Evolutionary conservation across 768 basidiomycete genomes (phyloP).

Genomic region (Kwoniella sp.): DNA sequence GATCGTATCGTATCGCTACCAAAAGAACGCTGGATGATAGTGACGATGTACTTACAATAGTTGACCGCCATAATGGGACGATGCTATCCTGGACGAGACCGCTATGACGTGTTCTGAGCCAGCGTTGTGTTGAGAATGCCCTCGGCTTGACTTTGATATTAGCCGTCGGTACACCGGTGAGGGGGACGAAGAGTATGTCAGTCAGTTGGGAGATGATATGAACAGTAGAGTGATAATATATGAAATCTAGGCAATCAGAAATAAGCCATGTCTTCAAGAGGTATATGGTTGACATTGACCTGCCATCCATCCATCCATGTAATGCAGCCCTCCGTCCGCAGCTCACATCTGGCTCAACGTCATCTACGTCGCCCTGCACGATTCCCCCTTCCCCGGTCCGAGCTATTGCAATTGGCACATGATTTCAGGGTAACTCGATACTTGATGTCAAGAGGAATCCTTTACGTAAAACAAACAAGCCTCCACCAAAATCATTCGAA

Average conservation of each 20-base stretch:
- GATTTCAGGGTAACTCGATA: background rate
- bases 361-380: background rate
- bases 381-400: background rate
- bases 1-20: no score
- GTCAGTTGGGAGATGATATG: background rate
- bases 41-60: constrained; percentile 17
- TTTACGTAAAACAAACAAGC: background rate
- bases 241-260: background rate
- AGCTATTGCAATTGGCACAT: background rate
- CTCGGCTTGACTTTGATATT: no score
- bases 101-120: background rate
- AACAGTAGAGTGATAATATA: background rate
- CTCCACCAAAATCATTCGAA: background rate
- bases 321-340: no score
- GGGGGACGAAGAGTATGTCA: no score
- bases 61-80: background rate
- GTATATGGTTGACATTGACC: no score
- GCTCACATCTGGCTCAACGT: no score
- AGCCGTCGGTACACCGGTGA: no score
- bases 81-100: background rate
- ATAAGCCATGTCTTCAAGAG: no score
- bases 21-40: no score
- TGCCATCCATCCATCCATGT: no score
- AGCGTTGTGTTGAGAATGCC: no score
- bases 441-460: no score